Evolutionary conservation across 1,139 yeast species (phyloP), one percentile per base, ranked within the genome.

Genomic region (Pneumocystis murina): DNA sequence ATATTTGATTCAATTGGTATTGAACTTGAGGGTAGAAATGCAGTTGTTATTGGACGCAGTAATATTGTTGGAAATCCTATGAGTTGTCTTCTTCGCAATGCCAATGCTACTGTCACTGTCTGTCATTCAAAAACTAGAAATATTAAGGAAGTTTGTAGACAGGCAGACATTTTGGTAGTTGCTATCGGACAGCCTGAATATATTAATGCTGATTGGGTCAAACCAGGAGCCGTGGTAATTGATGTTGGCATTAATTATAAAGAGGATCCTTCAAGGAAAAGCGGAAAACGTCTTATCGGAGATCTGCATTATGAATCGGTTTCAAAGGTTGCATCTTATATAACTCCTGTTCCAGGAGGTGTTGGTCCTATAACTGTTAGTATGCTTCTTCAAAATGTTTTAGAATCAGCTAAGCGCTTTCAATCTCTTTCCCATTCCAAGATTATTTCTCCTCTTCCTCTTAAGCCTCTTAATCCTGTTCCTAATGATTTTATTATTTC

Each of bases 281-380:
- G 87, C 8, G 98, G 98, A 62, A 82, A 83, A 71, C 83, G 86
- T 73, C 81, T 91, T 76, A 96, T 90, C 62, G 99, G 99, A 66
- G 98, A 92, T 73, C 96, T 91, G 67, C 96, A 91, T 68, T 90
- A 82, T 71, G 85, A 79, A 62, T 77, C 83, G 35, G 89, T 89
- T 64, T 72, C 80, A 62, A 78, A 81, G 64, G 82, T 81, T 67
- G 96, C 95, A 39, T 79, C 85, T 48, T 79, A 80, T 72, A 82
- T 92, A 72, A 92, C 98, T 33, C 98, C 98, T 38, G 99, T 92
- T 65, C 99, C 98, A 62, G 99, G 99, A 73, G 98, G 98, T 69
- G 98, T 92, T 66, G 98, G 98, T 63, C 99, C 98, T 71, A 92
- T 92, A 97, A 92, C 99, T 14, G 97, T 92, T 63, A 97, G 97